Evolutionary conservation across 164 flowering plant species (phyloP), one percentile per base, ranked within the genome.

Genomic region (Sedum album): DNA sequence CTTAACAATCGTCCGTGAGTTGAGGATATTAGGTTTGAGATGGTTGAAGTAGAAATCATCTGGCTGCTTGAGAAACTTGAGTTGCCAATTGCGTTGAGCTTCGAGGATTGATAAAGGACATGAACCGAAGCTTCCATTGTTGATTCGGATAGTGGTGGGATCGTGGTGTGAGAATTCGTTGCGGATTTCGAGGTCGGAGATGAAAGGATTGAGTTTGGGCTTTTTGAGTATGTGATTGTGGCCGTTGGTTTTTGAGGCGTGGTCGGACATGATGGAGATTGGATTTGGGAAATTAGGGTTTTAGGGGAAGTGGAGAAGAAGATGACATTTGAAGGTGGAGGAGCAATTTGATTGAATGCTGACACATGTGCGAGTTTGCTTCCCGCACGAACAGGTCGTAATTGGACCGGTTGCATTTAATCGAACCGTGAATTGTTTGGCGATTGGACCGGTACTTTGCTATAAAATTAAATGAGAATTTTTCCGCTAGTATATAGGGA

Each of bases 81-180:
- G 81, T 82, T 86, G 97, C 82, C 85, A 83, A 5, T 69, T 62
- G 3, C 70, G 70, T 69, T 94, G 98, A 23, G 84, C 88, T 26
- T 81, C 69, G 71, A 85, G 65, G 64, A 94, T 70, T 26, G 95
- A 80, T 17, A 80, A 65, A 0, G 97, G 97, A 73, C 97, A 91
- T 71, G 84, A 82, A 0, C 98, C 97, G 73, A 94, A 94, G 80
- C 95, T 88, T n/a, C 97, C 98, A 76, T 94, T 94, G 85, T 94
- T 94, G 80, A 94, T 81, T 0, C 98, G 83, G 53, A 96, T 86
- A 31, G 84, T 68, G 31, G 55, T 11, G 1, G 81, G 84, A 66
- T 83, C 82, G 77, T 94, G 98, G 78, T 94, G 98, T 44, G 90
- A 69, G 85, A 91, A 94, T 61, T 91, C 97, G 11, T 76, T 41